Evolutionary conservation across 805 yeast species (phyloP).

Genomic region (Sugiyamaella americana): DNA sequence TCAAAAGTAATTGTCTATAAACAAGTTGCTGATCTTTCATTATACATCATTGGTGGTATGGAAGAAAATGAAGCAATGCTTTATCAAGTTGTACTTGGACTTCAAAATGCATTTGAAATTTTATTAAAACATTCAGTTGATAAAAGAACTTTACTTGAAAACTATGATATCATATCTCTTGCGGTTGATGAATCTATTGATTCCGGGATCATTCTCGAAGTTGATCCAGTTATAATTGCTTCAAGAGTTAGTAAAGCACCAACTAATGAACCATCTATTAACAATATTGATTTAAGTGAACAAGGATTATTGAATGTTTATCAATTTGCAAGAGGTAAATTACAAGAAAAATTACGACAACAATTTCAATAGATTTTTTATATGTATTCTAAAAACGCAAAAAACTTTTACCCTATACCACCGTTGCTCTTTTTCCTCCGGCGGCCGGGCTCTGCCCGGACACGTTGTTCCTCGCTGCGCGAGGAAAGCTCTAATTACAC

Average conservation of each 20-base stretch:
- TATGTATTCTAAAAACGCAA: conserved; percentile 4
- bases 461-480: too few relatives aligned
- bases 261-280: conserved; percentile 48
- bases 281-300: conserved; percentile 36
- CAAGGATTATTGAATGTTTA: conserved; percentile 67
- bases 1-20: conserved; percentile 79
- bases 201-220: conserved; percentile 87
- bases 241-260: conserved; percentile 90
- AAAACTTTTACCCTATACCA: conserved; percentile 1
- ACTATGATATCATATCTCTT: conserved; percentile 78
- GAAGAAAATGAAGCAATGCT: conserved; percentile 83
- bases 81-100: conserved; percentile 66
- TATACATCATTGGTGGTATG: conserved; percentile 65
- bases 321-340: conserved; percentile 76
- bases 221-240: conserved; percentile 80
- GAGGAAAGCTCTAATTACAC: too few relatives aligned
- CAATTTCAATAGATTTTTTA: conserved; percentile 22
- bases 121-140: conserved; percentile 66
- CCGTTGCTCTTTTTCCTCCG: too few relatives aligned
- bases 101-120: conserved; percentile 75
- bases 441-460: too few relatives aligned
- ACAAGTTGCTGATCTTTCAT: conserved; percentile 67
- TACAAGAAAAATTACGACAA: conserved; percentile 47
- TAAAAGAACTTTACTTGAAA: conserved; percentile 67
- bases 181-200: conserved; percentile 90